Conservation (phyloP, 2,329 filamentous ascomycete genomes). For the Colletotrichum sp. region DNA sequence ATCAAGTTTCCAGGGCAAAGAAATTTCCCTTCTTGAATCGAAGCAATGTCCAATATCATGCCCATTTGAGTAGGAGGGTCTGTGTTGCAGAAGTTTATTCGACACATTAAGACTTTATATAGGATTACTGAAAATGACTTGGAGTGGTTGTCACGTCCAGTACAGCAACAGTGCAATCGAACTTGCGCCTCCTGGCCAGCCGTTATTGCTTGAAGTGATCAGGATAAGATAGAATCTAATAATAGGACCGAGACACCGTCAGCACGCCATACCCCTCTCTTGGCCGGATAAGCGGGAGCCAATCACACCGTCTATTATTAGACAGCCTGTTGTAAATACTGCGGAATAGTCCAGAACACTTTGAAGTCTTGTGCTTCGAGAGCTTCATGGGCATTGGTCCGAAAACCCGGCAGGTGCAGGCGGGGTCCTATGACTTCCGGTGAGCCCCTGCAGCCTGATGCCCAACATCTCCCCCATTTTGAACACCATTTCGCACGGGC, state of each 20-base stretch:
- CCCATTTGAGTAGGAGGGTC: background rate
- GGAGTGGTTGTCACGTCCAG: background rate
- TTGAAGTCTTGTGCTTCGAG: background rate
- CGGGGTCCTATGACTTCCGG: background rate
- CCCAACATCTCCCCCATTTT: background rate
- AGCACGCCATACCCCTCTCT: background rate
- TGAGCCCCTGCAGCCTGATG: background rate
- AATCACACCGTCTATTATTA: background rate
- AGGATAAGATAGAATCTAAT: background rate
- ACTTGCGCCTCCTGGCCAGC: background rate
- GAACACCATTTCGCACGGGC: background rate
- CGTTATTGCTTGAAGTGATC: background rate
- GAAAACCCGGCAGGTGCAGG: background rate
- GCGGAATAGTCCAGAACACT: background rate
- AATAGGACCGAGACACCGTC: background rate
- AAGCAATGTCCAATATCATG: background rate
- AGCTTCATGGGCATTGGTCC: background rate
- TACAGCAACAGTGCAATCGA: background rate
- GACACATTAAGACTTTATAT: background rate
- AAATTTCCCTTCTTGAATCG: background rate
- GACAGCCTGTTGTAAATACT: background rate
- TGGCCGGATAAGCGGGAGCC: background rate
- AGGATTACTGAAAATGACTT: background rate
- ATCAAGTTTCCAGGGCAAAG: too few relatives aligned
- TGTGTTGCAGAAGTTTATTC: background rate